phyloP scores from a whole-genome alignment of 2,329 filamentous ascomycete genomes.

The Cordyceps cateniannulata region DNA sequence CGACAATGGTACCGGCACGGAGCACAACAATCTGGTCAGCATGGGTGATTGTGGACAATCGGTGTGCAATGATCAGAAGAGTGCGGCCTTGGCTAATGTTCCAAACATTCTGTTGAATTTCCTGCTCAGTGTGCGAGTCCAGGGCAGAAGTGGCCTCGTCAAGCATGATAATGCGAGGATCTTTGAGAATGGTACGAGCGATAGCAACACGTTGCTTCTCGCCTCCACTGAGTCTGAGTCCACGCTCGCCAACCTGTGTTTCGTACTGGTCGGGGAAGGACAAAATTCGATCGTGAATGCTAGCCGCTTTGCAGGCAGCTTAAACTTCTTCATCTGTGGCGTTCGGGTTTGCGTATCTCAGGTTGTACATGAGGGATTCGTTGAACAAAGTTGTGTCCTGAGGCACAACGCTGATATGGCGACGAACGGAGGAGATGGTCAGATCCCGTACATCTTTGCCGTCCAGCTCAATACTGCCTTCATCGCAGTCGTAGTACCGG shows the following conservation, averaged over 20 bases:
- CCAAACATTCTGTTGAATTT: slow-evolving; percentile 81
- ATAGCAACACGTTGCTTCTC: slow-evolving; percentile 94
- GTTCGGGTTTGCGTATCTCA: slow-evolving; percentile 77
- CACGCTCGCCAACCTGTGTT: slow-evolving; percentile 88
- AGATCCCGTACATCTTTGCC: too few species aligned
- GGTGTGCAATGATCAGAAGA: slow-evolving; percentile 90
- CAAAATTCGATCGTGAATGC: too few species aligned
- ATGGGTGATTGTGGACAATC: slow-evolving; percentile 77
- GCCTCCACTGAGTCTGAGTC: slow-evolving; percentile 78
- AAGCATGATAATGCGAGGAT: slow-evolving; percentile 84
- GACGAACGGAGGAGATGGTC: too few species aligned
- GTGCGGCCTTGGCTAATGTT: slow-evolving; percentile 80
- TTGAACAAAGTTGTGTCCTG: slow-evolving; percentile 96
- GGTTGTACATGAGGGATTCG: slow-evolving; percentile 89
- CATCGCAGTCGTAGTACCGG: slow-evolving; percentile 95
- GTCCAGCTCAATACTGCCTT: too few species aligned
- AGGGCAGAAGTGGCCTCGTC: slow-evolving; percentile 90
- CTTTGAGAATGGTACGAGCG: slow-evolving; percentile 85
- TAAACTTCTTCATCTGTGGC: slow-evolving; percentile 76
- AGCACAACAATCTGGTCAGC: slow-evolving; percentile 81
- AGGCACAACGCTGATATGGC: too few species aligned
- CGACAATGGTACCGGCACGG: slow-evolving; percentile 67
- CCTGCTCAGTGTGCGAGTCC: slow-evolving; percentile 86
- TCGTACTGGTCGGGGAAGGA: too few species aligned
- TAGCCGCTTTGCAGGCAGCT: too few species aligned